Evolutionary conservation across 2,329 filamentous ascomycete genomes (phyloP), one percentile per base, ranked within the genome.

Genomic region (Pyrenochaeta sp.): DNA sequence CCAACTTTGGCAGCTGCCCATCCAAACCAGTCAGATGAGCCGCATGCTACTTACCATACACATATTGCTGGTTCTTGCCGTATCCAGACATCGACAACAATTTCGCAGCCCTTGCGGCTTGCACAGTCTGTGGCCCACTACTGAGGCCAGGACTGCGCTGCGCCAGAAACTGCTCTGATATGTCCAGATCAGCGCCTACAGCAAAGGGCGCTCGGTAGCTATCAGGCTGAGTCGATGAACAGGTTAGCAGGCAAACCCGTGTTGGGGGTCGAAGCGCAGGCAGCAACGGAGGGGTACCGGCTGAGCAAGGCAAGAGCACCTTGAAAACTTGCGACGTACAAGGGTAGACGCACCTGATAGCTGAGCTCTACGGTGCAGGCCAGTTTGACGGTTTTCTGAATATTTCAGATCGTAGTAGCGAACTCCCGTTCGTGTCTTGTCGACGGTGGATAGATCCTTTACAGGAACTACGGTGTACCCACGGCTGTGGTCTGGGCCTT

Each of bases 1-100:
- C 69, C 71, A 65, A 65, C 55, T 66, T 61, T 74, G 72, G 71
- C 73, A 75, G 73, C 69, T 75, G 75, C 64, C 68, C 67, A 65
- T 66, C 52, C 51, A 56, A 56, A 61, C 61, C 65, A 65, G 72
- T 78, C 75, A 77, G 66, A 73, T 82, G 82, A 67, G 79, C 77
- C 63, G 61, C 68, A 66, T 47, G 59, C 59, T 58, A 89, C 92
- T 82, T 83, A 96, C 93, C 91, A 80, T 94, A 90, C 82, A 93
- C 86, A 78, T 90, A 90, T 78, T 90, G 84, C 78, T 90, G 88
- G 58, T 87, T 80, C 81, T 96, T 96, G 74, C 85, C 84, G 84
- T 92, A 93, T 80, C 89, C 89, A 78, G 91, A 90, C 90, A 93
- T 93, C 80, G 90, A 88, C 80, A 91, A 81, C 72, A 88, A 78